Evolutionary conservation across 306 rosid genomes (phyloP).

Genomic region (Bauhinia variegata): DNA sequence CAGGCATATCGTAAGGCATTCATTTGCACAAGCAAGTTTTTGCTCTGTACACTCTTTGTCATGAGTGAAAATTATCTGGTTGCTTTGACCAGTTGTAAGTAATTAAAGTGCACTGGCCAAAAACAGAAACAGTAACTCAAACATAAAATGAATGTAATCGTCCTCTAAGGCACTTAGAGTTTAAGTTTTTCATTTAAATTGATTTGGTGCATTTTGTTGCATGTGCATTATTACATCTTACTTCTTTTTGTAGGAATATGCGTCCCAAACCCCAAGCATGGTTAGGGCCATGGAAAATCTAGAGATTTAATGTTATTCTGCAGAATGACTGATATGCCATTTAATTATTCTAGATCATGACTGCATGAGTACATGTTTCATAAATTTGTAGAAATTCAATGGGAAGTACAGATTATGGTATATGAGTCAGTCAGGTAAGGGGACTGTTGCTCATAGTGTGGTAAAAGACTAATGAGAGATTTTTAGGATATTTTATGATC

Average conservation of each 20-base stretch:
- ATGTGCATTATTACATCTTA: no score
- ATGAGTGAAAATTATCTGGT: conserved; percentile 22
- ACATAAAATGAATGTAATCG: neutral
- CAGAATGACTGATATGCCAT: no score
- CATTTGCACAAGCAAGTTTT: conserved; percentile 1
- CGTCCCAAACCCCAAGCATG: neutral
- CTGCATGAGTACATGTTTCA: neutral
- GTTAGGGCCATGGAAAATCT: no score
- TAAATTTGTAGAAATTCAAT: neutral
- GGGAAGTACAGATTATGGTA: neutral
- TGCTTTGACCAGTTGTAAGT: conserved; percentile 28
- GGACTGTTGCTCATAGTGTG: neutral
- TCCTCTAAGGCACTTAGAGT: neutral
- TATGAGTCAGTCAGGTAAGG: neutral
- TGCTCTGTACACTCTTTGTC: conserved; percentile 4
- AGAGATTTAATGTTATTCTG: no score
- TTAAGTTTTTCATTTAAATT: no score
- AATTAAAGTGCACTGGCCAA: neutral
- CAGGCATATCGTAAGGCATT: conserved; percentile 16
- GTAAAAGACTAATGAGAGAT: neutral
- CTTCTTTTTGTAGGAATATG: no score
- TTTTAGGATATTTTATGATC: neutral
- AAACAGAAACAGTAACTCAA: neutral
- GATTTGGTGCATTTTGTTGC: no score
- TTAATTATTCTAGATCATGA: no score